Conservation (phyloP, 148 eudicot species). For the Fagopyrum esculentum region DNA sequence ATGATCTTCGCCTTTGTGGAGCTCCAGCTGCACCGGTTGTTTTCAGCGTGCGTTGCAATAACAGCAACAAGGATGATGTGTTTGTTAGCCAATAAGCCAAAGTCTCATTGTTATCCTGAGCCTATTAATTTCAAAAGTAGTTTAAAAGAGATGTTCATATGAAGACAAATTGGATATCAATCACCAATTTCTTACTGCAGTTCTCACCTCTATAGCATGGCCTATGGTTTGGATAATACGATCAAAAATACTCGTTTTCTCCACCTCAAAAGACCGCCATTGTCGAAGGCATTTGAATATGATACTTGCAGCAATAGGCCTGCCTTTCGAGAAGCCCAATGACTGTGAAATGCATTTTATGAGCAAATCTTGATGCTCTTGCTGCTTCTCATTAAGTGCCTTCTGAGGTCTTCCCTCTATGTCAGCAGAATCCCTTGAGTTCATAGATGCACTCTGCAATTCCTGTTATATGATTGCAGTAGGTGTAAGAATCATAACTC, state of each 20-base stretch:
- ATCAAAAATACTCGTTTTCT: constrained; percentile 81
- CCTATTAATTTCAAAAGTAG: constrained; percentile 19
- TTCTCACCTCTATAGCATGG: constrained; percentile 71
- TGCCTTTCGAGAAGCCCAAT: constrained; percentile 68
- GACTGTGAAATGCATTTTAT: constrained; percentile 80
- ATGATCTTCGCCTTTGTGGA: constrained; percentile 42
- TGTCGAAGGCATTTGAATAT: constrained; percentile 89
- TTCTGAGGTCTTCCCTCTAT: constrained; percentile 76
- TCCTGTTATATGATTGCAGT: constrained; percentile 35
- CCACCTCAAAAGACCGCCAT: constrained; percentile 91
- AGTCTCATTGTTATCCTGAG: constrained; percentile 70
- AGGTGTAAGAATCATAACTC: not conserved
- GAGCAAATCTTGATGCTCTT: constrained; percentile 87
- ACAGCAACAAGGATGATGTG: constrained; percentile 63
- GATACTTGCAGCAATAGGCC: constrained; percentile 86
- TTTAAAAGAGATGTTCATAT: too few species aligned
- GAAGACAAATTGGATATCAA: not conserved
- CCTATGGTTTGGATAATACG: constrained; percentile 76
- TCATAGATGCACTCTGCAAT: constrained; percentile 49
- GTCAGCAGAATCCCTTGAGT: constrained; percentile 48
- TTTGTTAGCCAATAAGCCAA: constrained; percentile 90
- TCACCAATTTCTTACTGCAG: not conserved
- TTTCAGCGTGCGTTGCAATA: constrained; percentile 78
- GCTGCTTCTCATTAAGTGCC: constrained; percentile 84
- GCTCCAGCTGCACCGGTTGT: constrained; percentile 58